phyloP scores from a whole-genome alignment of 2,329 filamentous ascomycete species.

The Tolypocladium ovalisporum region DNA sequence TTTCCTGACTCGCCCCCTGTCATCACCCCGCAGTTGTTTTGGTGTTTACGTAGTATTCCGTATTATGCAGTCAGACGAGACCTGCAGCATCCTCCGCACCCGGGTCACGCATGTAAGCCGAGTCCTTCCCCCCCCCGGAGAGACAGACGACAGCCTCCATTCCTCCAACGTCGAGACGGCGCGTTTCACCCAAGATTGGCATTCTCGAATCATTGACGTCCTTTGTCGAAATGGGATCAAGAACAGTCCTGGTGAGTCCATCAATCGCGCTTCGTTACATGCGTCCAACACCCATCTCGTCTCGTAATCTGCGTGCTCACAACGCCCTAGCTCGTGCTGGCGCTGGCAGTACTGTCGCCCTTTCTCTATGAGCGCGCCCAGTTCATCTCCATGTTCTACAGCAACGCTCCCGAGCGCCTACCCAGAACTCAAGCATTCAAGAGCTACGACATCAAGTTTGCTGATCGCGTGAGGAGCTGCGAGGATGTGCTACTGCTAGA shows the following conservation, averaged over 20 bases:
- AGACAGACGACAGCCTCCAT: background rate
- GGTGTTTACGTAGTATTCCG: no score
- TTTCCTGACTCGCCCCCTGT: no score
- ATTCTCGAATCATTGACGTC: background rate
- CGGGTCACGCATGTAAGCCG: no score
- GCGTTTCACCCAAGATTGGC: background rate
- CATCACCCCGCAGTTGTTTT: no score
- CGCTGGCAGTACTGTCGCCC: slow-evolving; percentile 2
- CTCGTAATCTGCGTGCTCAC: background rate
- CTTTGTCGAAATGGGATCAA: background rate
- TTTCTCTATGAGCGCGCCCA: slow-evolving; percentile 7
- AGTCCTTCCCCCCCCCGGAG: no score
- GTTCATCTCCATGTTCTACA: slow-evolving; percentile 11
- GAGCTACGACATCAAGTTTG: slow-evolving; percentile 20
- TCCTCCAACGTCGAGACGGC: background rate
- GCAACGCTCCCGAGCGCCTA: slow-evolving; percentile 19
- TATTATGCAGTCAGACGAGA: no score
- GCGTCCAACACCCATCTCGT: background rate
- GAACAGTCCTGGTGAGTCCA: background rate
- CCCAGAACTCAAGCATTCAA: slow-evolving; percentile 14
- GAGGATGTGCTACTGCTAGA: slow-evolving; percentile 28
- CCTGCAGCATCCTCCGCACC: no score
- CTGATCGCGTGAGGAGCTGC: slow-evolving; percentile 25
- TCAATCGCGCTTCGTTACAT: background rate
- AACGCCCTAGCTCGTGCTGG: slow-evolving; percentile 1